phyloP scores from a whole-genome alignment of 2,329 filamentous ascomycete genomes.

The Pochonia chlamydosporia region DNA sequence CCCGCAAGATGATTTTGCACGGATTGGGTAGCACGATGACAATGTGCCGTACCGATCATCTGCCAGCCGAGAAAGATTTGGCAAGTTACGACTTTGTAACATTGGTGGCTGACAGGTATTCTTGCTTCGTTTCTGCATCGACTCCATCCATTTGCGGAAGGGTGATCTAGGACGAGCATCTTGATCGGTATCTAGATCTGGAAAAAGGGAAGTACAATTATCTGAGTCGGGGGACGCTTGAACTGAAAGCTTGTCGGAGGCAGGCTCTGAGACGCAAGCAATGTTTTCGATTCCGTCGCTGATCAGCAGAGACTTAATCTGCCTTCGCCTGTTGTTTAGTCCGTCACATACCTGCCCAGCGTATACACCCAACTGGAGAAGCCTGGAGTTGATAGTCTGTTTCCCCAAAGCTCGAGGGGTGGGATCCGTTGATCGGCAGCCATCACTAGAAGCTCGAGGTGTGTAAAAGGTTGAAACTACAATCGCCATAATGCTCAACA shows the following conservation, averaged over 20 bases:
- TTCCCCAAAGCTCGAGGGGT: neutral
- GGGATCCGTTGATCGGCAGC: neutral
- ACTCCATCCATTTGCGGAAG: slow-evolving; percentile 70
- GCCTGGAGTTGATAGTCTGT: neutral
- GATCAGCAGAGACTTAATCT: slow-evolving; percentile 15
- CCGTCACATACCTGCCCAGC: neutral
- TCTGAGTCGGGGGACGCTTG: neutral
- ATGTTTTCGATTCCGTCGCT: slow-evolving; percentile 11
- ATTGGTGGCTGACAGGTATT: slow-evolving; percentile 22
- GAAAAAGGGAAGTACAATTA: neutral
- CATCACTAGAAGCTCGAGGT: slow-evolving; percentile 11
- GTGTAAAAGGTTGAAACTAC: slow-evolving; percentile 16
- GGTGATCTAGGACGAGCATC: slow-evolving; percentile 28
- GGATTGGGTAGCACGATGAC: slow-evolving; percentile 3
- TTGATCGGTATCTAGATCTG: neutral
- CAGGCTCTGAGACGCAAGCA: neutral
- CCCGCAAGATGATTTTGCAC: slow-evolving; percentile 43
- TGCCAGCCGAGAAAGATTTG: slow-evolving; percentile 1
- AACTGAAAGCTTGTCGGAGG: neutral
- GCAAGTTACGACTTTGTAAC: slow-evolving; percentile 6
- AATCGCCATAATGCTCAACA: slow-evolving; percentile 28
- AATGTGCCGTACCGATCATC: neutral
- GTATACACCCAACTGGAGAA: neutral
- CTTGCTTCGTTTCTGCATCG: slow-evolving; percentile 53
- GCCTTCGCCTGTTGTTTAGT: neutral